Evolutionary conservation across 257 asterid genomes (phyloP).

Genomic region (Coffea canephora): DNA sequence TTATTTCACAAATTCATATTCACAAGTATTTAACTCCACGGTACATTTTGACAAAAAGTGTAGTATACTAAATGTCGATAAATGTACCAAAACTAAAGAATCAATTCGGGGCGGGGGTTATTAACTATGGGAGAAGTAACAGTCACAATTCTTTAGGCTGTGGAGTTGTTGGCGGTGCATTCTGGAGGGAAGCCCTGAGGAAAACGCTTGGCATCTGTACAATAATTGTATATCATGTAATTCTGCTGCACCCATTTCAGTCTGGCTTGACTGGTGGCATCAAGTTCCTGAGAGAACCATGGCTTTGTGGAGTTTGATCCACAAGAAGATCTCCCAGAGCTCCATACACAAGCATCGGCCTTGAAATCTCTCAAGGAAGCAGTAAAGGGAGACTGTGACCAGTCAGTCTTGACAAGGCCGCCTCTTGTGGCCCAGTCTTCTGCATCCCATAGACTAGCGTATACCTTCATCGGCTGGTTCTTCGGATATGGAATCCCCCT

Average conservation of each 20-base stretch:
- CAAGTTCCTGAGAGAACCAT: slow-evolving; percentile 20
- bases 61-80: neutral
- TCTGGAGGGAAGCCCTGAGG: slow-evolving; percentile 21
- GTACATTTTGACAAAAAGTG: neutral
- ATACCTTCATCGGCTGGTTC: slow-evolving; percentile 26
- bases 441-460: slow-evolving; percentile 32
- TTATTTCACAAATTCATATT: too few relatives aligned
- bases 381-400: slow-evolving; percentile 41
- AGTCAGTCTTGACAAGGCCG: slow-evolving; percentile 44
- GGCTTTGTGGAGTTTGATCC: slow-evolving; percentile 7
- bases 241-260: slow-evolving; percentile 40
- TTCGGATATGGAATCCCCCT: slow-evolving; percentile 32
- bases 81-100: neutral
- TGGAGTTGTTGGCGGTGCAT: slow-evolving; percentile 1
- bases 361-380: slow-evolving; percentile 26
- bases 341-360: slow-evolving; percentile 36
- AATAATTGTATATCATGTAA: slow-evolving; percentile 41
- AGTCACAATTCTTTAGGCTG: neutral
- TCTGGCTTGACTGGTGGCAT: slow-evolving; percentile 17
- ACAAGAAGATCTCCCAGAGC: slow-evolving; percentile 22
- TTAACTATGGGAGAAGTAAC: neutral
- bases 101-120: neutral
- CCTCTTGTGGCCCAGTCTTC: slow-evolving; percentile 51
- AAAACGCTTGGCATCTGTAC: slow-evolving; percentile 37
- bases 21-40: neutral